These are phyloP conservation scores for Xerocomellus amylosporus DNA, from an alignment of 768 basidiomycete genomes.

Conservation along the genomic window DNA sequence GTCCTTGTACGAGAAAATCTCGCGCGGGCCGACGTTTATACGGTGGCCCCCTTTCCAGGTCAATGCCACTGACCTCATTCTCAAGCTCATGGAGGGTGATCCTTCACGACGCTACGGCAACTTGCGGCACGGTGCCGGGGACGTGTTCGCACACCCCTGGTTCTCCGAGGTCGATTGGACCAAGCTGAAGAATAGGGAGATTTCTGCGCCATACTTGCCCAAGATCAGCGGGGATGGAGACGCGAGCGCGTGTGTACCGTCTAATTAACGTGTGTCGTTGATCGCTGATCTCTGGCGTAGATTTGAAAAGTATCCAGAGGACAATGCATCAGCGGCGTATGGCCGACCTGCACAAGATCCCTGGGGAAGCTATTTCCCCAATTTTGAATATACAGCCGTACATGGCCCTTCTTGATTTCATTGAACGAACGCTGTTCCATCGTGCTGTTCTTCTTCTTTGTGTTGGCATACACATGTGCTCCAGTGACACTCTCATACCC, in stretches of 20 bases:
- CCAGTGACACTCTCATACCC: conserved; percentile 16
- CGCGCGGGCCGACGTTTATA: conserved; percentile 67
- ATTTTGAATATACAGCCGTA: conserved; percentile 61
- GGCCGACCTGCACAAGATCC: conserved; percentile 56
- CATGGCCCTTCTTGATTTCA: conserved; percentile 37
- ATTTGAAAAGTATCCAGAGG: conserved; percentile 79
- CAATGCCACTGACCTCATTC: conserved; percentile 83
- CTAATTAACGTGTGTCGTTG: background rate
- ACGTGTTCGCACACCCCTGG: conserved; percentile 93
- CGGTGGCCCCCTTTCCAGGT: conserved; percentile 76
- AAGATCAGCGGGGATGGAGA: conserved; percentile 92
- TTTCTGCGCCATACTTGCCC: conserved; percentile 93
- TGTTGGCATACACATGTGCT: conserved; percentile 11
- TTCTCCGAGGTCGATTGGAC: conserved; percentile 93
- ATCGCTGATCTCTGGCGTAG: conserved; percentile 33
- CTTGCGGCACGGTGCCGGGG: conserved; percentile 79
- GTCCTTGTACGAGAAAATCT: conserved; percentile 88
- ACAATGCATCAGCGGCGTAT: conserved; percentile 58
- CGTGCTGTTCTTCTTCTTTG: background rate
- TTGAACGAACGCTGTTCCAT: conserved; percentile 2
- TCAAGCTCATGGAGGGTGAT: conserved; percentile 87
- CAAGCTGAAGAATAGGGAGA: conserved; percentile 75
- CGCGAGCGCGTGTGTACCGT: conserved; percentile 75
- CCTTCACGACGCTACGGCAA: conserved; percentile 89
- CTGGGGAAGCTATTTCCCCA: conserved; percentile 69